Evolutionary conservation across 1,139 yeast genomes (phyloP).

Genomic region (Debaryomycetaceae sp.): DNA sequence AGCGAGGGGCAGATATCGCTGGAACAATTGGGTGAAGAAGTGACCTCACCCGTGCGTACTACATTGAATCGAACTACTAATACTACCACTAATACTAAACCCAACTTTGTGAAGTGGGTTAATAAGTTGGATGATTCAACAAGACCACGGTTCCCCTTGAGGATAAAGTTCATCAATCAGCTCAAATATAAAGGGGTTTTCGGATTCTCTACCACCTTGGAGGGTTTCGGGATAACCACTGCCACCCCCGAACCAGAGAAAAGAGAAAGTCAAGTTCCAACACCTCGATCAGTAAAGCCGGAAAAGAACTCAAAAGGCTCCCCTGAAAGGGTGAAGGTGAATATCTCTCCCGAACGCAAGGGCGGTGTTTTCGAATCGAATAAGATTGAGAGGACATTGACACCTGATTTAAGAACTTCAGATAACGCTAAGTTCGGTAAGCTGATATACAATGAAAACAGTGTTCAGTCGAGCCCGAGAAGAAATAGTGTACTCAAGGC

Average conservation of each 20-base stretch:
- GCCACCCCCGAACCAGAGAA: neutral
- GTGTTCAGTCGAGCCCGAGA: neutral
- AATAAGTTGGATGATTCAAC: slow-evolving; percentile 23
- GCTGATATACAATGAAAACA: neutral
- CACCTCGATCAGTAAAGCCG: neutral
- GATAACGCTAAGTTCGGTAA: neutral
- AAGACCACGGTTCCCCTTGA: slow-evolving; percentile 29
- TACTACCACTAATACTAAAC: too few relatives aligned
- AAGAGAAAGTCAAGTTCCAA: neutral
- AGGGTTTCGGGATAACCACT: slow-evolving; percentile 24
- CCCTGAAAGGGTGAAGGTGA: neutral
- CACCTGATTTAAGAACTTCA: neutral
- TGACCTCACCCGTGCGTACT: neutral
- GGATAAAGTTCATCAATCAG: slow-evolving; percentile 22
- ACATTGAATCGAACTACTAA: neutral
- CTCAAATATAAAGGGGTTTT: slow-evolving; percentile 13
- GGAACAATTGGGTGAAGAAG: neutral
- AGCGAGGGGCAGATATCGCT: neutral
- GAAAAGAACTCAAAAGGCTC: neutral
- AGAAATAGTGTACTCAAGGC: neutral
- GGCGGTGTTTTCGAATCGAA: neutral
- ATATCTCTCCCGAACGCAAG: neutral
- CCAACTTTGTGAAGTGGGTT: slow-evolving; percentile 27
- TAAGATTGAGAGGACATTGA: neutral
- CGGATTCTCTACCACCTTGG: slow-evolving; percentile 5